phyloP scores from a whole-genome alignment of 495 filamentous ascomycete genomes.

The Trichoderma orchidacearum region DNA sequence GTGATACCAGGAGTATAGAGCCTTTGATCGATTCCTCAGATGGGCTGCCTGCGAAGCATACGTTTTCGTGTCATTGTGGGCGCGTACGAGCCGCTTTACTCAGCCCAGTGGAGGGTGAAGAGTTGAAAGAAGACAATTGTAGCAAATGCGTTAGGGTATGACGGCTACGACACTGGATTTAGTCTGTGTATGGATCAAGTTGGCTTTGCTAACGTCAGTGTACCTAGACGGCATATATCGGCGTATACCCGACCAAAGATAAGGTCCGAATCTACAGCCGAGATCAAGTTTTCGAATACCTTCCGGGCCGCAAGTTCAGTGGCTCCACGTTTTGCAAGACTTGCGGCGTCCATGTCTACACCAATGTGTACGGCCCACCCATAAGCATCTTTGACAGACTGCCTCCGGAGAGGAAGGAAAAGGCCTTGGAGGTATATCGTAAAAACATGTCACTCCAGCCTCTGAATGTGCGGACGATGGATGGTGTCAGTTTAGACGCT shows the following conservation, averaged over 20 bases:
- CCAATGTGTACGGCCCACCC: conserved; percentile 10
- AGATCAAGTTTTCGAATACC: conserved; percentile 9
- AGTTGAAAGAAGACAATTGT: conserved; percentile 11
- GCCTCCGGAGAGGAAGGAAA: conserved; percentile 7
- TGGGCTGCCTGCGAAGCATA: background rate
- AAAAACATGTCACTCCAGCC: conserved; percentile 10
- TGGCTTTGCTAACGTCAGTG: background rate
- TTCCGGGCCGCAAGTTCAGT: conserved; percentile 3
- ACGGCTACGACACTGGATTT: background rate
- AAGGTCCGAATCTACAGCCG: conserved; percentile 6
- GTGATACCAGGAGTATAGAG: background rate
- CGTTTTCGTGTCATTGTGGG: conserved; percentile 9
- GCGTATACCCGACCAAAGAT: conserved; percentile 8
- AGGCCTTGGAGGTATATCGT: conserved; percentile 1
- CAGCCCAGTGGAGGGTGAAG: background rate
- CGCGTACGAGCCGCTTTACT: conserved; percentile 5
- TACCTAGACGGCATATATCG: conserved; percentile 8
- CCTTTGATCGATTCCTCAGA: background rate
- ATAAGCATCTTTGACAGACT: conserved; percentile 5
- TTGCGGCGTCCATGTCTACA: conserved; percentile 10
- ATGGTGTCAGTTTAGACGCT: conserved; percentile 1
- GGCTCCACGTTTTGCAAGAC: conserved; percentile 6
- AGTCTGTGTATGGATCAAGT: background rate
- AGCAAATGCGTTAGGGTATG: conserved; percentile 10
- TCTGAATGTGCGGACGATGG: conserved; percentile 9